A percentile compares a stretch with the other conserved stretches of the same genome.
Evolutionary conservation across 345 rosid species (phyloP).

Genomic region (Aegle marmelos): DNA sequence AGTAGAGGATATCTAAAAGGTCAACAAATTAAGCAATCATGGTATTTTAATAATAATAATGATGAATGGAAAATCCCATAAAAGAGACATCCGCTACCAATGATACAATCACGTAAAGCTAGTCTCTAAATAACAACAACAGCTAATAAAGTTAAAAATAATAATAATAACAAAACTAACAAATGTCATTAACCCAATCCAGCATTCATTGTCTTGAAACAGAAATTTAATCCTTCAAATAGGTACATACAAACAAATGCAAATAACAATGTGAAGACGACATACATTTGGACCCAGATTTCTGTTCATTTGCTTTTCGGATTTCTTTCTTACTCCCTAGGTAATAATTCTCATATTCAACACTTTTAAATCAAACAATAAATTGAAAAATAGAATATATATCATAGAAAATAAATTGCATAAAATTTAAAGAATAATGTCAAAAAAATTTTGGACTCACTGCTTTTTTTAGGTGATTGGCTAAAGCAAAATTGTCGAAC

Average conservation of each 20-base stretch:
- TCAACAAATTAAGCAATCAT: neutral
- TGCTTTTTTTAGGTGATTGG: slow-evolving; percentile 33
- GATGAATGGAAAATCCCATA: neutral
- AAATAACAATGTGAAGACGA: neutral
- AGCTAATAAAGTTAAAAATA: too few relatives aligned
- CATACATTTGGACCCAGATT: slow-evolving; percentile 34
- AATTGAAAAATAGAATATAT: neutral
- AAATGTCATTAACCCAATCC: neutral
- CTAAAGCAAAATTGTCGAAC: slow-evolving; percentile 29
- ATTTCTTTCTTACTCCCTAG: slow-evolving; percentile 38
- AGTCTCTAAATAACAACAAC: neutral
- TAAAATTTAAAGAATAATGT: neutral
- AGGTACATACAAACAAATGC: neutral
- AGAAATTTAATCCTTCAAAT: neutral
- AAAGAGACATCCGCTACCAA: neutral
- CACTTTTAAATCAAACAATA: neutral
- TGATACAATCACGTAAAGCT: neutral
- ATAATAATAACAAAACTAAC: neutral
- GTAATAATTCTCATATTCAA: slow-evolving; percentile 38
- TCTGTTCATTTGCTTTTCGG: slow-evolving; percentile 25
- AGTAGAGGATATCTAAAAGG: neutral
- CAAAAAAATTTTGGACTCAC: slow-evolving; percentile 21
- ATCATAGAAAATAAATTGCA: too few relatives aligned
- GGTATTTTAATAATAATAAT: neutral
- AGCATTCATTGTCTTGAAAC: neutral